phyloP scores from a whole-genome alignment of 805 yeast species.

The Brettanomyces sp. region DNA sequence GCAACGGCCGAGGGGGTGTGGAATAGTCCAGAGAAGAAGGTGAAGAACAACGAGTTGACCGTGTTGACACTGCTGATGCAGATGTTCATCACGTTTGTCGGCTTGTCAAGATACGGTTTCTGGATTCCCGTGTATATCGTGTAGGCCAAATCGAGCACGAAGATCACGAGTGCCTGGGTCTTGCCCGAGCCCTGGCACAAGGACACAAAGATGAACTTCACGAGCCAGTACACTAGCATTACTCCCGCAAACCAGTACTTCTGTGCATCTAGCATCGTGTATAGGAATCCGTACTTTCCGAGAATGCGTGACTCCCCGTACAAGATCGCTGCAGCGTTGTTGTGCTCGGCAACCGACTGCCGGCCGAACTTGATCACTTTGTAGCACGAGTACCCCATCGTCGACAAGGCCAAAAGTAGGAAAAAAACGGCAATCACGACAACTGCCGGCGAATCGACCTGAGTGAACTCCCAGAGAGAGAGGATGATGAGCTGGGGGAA shows the following conservation, averaged over 20 bases:
- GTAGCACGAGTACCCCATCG: constrained; percentile 57
- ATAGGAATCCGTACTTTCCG: constrained; percentile 78
- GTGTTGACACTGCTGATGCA: constrained; percentile 63
- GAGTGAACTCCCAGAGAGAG: constrained; percentile 81
- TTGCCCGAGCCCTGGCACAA: constrained; percentile 76
- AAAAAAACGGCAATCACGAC: constrained; percentile 72
- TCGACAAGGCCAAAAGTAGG: constrained; percentile 48
- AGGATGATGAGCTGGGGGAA: constrained; percentile 73
- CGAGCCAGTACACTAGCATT: constrained; percentile 46
- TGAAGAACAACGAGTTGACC: constrained; percentile 72
- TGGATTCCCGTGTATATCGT: constrained; percentile 51
- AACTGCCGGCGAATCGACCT: constrained; percentile 79
- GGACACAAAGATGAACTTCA: constrained; percentile 66
- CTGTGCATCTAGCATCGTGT: constrained; percentile 77
- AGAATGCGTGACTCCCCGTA: constrained; percentile 70
- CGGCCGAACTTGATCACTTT: constrained; percentile 58
- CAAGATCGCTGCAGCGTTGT: constrained; percentile 80
- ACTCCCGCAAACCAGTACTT: constrained; percentile 79
- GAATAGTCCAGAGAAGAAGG: constrained; percentile 79
- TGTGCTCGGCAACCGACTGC: constrained; percentile 46
- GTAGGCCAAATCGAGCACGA: constrained; percentile 66
- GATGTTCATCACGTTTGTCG: constrained; percentile 72
- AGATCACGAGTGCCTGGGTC: constrained; percentile 69
- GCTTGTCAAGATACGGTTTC: constrained; percentile 72
- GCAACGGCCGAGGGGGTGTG: constrained; percentile 71